Evolutionary conservation across 176 grass and related monocot species (phyloP).

Genomic region (Paspalum notatum): DNA sequence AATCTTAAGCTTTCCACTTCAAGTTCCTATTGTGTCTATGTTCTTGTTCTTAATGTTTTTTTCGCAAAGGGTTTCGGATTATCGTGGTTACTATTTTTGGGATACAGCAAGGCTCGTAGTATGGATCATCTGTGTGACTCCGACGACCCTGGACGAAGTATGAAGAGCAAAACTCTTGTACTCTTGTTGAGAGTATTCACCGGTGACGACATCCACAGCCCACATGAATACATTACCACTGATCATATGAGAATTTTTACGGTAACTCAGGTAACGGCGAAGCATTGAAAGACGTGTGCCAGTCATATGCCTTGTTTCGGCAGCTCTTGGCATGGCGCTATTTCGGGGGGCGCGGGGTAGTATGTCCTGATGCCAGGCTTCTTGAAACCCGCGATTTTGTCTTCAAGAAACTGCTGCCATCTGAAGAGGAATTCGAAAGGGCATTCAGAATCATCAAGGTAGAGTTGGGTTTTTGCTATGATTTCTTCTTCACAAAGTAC

Average conservation of each 20-base stretch:
- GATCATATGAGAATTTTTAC: background rate
- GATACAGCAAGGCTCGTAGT: no score
- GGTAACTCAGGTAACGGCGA: background rate
- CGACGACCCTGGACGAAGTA: no score
- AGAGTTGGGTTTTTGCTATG: conserved; percentile 26
- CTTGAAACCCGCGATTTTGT: background rate
- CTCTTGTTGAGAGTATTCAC: no score
- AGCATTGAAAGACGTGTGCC: background rate
- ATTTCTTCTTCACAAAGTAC: conserved; percentile 29
- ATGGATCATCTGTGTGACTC: no score
- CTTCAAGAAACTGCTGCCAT: background rate
- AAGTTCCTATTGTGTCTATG: no score
- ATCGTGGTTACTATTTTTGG: no score
- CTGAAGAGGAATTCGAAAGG: background rate
- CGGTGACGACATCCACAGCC: no score
- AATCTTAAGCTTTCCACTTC: no score
- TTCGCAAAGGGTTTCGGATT: no score
- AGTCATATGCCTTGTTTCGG: background rate
- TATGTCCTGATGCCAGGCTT: background rate
- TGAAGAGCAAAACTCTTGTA: no score
- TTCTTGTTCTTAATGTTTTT: no score
- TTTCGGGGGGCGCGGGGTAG: background rate
- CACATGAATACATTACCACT: no score
- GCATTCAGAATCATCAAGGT: conserved; percentile 8
- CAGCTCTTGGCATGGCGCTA: background rate